Conservation (phyloP, 805 yeast species). For the Hanseniaspora mollemarum region DNA sequence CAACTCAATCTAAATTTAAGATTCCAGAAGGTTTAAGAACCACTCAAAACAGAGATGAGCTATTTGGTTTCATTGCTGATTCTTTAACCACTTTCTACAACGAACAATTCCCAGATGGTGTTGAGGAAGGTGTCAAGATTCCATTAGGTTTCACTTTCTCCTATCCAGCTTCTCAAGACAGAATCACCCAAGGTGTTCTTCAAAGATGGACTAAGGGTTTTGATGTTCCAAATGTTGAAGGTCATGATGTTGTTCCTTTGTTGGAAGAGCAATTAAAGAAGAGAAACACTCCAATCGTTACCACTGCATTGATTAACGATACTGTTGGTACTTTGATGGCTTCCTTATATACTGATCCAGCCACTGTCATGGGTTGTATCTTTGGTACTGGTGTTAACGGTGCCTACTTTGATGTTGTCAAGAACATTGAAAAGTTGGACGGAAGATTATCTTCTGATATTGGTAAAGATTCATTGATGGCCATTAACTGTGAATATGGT, state of each 20-base stretch:
- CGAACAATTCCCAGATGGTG: conserved; percentile 60
- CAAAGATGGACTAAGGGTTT: conserved; percentile 98
- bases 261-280: conserved; percentile 62
- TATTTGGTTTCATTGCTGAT: conserved; percentile 79
- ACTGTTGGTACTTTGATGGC: conserved; percentile 97
- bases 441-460: conserved; percentile 60
- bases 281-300: conserved; percentile 62
- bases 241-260: conserved; percentile 87
- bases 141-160: conserved; percentile 94
- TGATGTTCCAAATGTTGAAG: conserved; percentile 87
- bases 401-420: conserved; percentile 74
- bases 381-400: conserved; percentile 98
- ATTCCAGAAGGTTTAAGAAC: conserved; percentile 71
- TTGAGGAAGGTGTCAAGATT: conserved; percentile 35
- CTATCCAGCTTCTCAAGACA: conserved; percentile 74
- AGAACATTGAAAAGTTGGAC: conserved; percentile 67
- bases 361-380: conserved; percentile 85
- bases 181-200: conserved; percentile 73
- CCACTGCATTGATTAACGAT: conserved; percentile 88
- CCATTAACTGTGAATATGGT: conserved; percentile 97
- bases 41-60: conserved; percentile 53
- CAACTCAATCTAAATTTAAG: conserved; percentile 73
- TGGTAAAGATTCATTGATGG: conserved; percentile 60
- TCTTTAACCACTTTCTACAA: conserved; percentile 59
- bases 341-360: conserved; percentile 80